Conservation (phyloP, 139 green algal genomes). For the Zygnema circumcarinatum region DNA sequence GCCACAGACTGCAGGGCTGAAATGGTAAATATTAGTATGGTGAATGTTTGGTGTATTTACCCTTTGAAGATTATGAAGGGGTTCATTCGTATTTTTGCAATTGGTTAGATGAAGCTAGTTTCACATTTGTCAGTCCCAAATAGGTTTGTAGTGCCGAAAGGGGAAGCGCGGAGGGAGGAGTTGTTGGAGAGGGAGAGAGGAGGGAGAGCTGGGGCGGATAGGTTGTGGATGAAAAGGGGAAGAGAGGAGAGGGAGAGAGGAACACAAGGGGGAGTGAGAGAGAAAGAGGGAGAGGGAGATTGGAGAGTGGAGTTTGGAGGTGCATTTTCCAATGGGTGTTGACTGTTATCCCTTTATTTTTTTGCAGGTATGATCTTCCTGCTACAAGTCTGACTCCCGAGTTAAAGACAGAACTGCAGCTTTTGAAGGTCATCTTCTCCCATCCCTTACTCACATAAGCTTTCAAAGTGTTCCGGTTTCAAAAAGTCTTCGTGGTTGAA, state of each 20-base stretch:
- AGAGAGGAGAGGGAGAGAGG: no score
- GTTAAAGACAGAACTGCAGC: conserved; percentile 41
- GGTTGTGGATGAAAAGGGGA: no score
- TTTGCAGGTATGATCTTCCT: conserved; percentile 53
- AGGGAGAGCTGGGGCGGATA: no score
- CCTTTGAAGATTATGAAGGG: neutral
- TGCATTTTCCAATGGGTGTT: no score
- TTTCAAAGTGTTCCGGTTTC: no score
- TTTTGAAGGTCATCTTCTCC: conserved; percentile 24
- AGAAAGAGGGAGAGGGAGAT: no score
- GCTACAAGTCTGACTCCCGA: conserved; percentile 43
- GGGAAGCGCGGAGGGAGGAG: no score
- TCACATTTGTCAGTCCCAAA: neutral
- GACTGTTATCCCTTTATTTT: neutral
- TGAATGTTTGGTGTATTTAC: neutral
- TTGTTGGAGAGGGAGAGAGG: no score
- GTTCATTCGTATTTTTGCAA: neutral
- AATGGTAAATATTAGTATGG: conserved; percentile 39
- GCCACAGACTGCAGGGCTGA: conserved; percentile 47
- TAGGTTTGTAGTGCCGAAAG: neutral
- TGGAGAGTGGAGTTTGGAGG: no score
- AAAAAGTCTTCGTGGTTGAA: no score
- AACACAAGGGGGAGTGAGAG: no score
- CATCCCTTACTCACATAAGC: no score
- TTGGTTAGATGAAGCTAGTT: neutral